Conservation (phyloP, 176 grass and related monocot genomes). For the Sorghum bicolor region DNA sequence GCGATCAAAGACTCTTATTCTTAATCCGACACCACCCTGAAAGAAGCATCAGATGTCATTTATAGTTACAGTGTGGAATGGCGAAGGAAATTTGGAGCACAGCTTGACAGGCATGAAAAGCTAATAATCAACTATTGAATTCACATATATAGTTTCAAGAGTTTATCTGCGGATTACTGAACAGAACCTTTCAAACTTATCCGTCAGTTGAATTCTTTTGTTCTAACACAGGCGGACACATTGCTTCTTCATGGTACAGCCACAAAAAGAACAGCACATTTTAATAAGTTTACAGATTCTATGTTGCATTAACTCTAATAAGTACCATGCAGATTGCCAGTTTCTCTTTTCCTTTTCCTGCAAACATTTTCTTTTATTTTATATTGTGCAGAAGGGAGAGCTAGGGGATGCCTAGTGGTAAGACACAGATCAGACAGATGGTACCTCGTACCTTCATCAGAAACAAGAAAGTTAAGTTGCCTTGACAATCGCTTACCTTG, state of each 20-base stretch:
- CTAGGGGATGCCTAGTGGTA: neutral
- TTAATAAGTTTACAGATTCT: neutral
- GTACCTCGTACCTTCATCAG: neutral
- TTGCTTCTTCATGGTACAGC: neutral
- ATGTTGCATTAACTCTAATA: conserved; percentile 6
- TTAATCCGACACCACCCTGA: conserved; percentile 91
- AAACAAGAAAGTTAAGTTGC: conserved; percentile 3
- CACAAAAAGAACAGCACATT: neutral
- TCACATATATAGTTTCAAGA: neutral
- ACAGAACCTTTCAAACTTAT: neutral
- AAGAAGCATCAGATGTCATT: conserved; percentile 22
- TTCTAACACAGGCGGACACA: neutral
- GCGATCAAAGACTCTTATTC: conserved; percentile 84
- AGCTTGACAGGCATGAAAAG: neutral
- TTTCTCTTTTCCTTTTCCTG: conserved; percentile 12
- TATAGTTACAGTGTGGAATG: neutral
- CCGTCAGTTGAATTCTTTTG: neutral
- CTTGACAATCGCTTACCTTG: conserved; percentile 51
- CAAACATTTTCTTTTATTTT: neutral
- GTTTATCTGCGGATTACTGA: neutral
- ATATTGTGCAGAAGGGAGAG: neutral
- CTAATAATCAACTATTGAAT: conserved; percentile 10
- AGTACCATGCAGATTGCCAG: neutral
- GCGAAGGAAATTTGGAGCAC: neutral
- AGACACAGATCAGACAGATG: neutral